Evolutionary conservation across 2,329 filamentous ascomycete species (phyloP).

Genomic region (Epichloe brachyelytri): DNA sequence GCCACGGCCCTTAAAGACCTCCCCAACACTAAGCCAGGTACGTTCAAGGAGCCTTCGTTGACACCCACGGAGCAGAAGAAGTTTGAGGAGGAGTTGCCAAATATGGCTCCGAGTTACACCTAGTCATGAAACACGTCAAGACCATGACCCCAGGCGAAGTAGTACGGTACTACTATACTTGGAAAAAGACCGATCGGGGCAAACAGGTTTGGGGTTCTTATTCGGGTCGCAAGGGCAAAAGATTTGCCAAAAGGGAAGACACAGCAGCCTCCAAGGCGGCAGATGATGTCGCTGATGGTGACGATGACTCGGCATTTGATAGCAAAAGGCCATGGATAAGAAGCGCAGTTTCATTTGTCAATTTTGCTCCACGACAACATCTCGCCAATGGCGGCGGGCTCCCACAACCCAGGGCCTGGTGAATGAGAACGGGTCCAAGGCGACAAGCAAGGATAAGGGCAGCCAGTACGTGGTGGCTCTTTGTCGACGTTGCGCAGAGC

Average conservation of each 20-base stretch:
- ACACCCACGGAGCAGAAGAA: slow-evolving; percentile 69
- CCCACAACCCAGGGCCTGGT: slow-evolving; percentile 64
- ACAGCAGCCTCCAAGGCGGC: slow-evolving; percentile 63
- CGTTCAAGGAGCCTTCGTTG: slow-evolving; percentile 75
- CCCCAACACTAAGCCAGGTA: slow-evolving; percentile 51
- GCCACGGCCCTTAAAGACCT: slow-evolving; percentile 60
- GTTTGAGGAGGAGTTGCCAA: slow-evolving; percentile 83
- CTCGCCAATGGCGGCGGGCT: slow-evolving; percentile 83
- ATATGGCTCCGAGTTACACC: slow-evolving; percentile 79
- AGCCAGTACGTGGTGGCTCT: slow-evolving; percentile 66
- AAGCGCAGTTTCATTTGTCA: slow-evolving; percentile 88
- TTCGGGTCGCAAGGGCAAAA: slow-evolving; percentile 78
- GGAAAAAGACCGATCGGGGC: slow-evolving; percentile 88
- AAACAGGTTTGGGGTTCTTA: slow-evolving; percentile 84
- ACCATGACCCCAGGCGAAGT: slow-evolving; percentile 67
- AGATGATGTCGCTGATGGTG: slow-evolving; percentile 83
- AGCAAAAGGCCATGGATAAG: slow-evolving; percentile 66
- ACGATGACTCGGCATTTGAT: slow-evolving; percentile 94
- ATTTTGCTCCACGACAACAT: slow-evolving; percentile 70
- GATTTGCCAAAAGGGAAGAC: slow-evolving; percentile 64
- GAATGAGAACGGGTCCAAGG: slow-evolving; percentile 42
- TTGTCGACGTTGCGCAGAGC: slow-evolving; percentile 77
- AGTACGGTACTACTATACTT: slow-evolving; percentile 90
- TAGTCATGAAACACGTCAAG: slow-evolving; percentile 75
- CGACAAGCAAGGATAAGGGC: slow-evolving; percentile 63